phyloP scores from a whole-genome alignment of 495 filamentous ascomycete genomes.

The Amniculicola lignicola region DNA sequence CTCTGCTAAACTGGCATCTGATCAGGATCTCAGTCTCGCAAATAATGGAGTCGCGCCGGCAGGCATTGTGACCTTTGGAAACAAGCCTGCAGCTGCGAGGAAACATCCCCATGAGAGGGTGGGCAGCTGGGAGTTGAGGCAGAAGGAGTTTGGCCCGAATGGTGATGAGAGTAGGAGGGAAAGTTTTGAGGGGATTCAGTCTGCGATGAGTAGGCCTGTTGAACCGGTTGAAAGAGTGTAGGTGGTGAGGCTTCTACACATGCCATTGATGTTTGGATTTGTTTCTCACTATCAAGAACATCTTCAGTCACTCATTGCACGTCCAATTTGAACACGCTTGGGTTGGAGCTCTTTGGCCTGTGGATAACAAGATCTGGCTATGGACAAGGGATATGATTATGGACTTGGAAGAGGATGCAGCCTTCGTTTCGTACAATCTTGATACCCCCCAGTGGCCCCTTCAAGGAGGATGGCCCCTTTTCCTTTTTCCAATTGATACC shows the following conservation, averaged over 20 bases:
- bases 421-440: constrained; percentile 23
- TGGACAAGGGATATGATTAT: no score
- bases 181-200: constrained; percentile 38
- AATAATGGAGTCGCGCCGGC: constrained; percentile 30
- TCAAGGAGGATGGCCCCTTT: background rate
- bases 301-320: no score
- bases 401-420: no score
- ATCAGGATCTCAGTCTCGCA: constrained; percentile 36
- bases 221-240: constrained; percentile 38
- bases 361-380: background rate
- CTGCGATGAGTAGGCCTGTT: constrained; percentile 33
- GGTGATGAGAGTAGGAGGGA: constrained; percentile 22
- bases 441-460: constrained; percentile 10
- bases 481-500: no score
- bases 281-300: no score
- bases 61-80: constrained; percentile 30
- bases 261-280: background rate
- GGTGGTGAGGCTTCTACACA: background rate
- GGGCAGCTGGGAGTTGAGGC: constrained; percentile 44
- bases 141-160: constrained; percentile 27
- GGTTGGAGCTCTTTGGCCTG: no score
- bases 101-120: constrained; percentile 37
- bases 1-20: constrained; percentile 37
- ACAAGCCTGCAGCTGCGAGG: background rate
- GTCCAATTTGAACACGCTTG: background rate